These are phyloP conservation scores for Ganoderma meredithae DNA, from an alignment of 1,284 basidiomycete genomes.

Conservation along the genomic window DNA sequence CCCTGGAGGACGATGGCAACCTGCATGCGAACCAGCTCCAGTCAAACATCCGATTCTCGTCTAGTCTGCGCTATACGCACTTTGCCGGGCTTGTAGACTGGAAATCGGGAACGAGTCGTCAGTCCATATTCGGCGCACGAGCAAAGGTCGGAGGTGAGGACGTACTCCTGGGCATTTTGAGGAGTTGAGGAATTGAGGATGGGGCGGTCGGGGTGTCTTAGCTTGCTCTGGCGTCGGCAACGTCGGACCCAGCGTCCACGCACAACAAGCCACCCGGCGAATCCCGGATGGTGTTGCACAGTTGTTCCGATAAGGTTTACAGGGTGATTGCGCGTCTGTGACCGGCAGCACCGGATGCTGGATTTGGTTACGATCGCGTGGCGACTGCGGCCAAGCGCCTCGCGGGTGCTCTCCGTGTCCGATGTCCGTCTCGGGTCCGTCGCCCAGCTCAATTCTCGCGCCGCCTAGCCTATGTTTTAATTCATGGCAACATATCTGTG, in stretches of 20 bases:
- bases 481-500: background rate
- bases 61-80: constrained; percentile 49
- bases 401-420: too few relatives aligned
- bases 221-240: constrained; percentile 28
- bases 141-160: constrained; percentile 11
- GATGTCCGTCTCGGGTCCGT: background rate
- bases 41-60: background rate
- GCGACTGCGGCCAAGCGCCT: too few relatives aligned
- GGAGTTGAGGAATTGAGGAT: constrained; percentile 40
- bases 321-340: background rate
- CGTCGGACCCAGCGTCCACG: constrained; percentile 21
- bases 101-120: constrained; percentile 32
- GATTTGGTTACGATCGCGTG: background rate
- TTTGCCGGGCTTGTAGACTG: constrained; percentile 99
- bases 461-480: background rate
- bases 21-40: constrained; percentile 44
- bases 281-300: constrained; percentile 39
- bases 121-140: constrained; percentile 32
- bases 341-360: background rate
- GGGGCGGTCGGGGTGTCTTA: constrained; percentile 36
- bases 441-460: background rate
- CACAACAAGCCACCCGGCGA: constrained; percentile 41
- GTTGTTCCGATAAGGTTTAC: constrained; percentile 22
- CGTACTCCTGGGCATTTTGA: constrained; percentile 76
- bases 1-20: constrained; percentile 96